Conservation (phyloP, 192 early-diverging fungal species). For the Coemansia sp. region DNA sequence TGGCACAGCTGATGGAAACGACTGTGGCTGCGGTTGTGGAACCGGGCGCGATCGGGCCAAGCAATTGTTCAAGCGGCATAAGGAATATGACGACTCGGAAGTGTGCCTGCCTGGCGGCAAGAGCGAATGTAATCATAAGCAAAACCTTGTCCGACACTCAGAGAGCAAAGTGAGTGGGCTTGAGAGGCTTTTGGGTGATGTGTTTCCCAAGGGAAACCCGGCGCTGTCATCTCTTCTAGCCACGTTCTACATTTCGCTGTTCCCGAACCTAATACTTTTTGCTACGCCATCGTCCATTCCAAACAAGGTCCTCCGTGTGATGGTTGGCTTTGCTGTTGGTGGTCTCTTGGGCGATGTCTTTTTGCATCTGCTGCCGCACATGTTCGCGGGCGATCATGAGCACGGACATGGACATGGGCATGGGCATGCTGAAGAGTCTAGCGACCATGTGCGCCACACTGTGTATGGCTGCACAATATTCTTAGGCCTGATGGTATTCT, state of each 20-base stretch:
- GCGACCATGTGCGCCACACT: constrained; percentile 56
- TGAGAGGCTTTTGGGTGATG: constrained; percentile 43
- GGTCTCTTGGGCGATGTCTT: constrained; percentile 83
- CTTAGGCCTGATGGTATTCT: constrained; percentile 72
- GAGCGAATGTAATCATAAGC: constrained; percentile 18
- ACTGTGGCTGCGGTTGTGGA: constrained; percentile 19
- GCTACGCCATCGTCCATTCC: constrained; percentile 72
- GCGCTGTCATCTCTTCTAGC: constrained; percentile 60
- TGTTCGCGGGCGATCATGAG: constrained; percentile 60
- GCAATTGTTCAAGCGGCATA: constrained; percentile 36
- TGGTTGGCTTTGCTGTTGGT: constrained; percentile 87
- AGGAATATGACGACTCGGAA: constrained; percentile 13
- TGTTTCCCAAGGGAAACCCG: constrained; percentile 53
- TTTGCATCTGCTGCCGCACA: constrained; percentile 77
- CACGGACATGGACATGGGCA: constrained; percentile 44
- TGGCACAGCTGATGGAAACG: constrained; percentile 1
- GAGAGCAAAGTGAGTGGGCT: constrained; percentile 24
- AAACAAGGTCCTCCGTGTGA: constrained; percentile 56
- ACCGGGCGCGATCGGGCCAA: constrained; percentile 12
- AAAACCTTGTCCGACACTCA: constrained; percentile 5
- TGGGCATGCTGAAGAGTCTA: constrained; percentile 32
- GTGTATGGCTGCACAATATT: constrained; percentile 76
- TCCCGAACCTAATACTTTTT: constrained; percentile 76
- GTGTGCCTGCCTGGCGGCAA: constrained; percentile 34
- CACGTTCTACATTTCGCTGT: constrained; percentile 78